Percentiles rank a stretch among this genome's conserved stretches.
Evolutionary conservation across 1,284 basidiomycete species (phyloP).

Genomic region (Abortiporus biennis): DNA sequence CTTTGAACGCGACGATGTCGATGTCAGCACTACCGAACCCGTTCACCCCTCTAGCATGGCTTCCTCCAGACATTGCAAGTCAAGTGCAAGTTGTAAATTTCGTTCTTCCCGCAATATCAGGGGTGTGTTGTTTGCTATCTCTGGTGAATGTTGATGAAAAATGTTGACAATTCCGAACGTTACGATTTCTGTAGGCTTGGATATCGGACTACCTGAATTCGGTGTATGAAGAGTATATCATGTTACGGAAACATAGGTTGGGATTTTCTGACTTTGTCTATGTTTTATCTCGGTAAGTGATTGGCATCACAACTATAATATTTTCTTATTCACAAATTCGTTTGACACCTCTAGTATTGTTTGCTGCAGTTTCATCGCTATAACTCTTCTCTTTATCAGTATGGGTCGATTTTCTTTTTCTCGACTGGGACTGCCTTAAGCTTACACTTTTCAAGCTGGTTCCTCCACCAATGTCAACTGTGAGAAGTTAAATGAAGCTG

Average conservation of each 20-base stretch:
- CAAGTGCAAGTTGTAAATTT: neutral
- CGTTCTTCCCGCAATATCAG: neutral
- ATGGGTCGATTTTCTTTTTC: no score
- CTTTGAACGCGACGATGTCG: no score
- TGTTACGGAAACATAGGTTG: neutral
- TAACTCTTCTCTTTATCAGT: conserved; percentile 1
- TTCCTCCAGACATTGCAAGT: neutral
- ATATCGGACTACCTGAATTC: conserved; percentile 2
- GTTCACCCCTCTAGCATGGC: neutral
- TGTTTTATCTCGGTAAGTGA: neutral
- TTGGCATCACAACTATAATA: no score
- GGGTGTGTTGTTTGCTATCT: neutral
- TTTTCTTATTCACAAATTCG: neutral
- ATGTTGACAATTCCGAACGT: neutral
- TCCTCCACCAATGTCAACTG: no score
- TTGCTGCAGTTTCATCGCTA: neutral
- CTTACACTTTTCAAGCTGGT: no score
- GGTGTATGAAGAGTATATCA: neutral
- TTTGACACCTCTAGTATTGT: neutral
- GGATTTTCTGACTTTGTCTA: neutral
- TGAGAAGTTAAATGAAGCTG: no score
- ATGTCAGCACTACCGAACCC: conserved; percentile 3
- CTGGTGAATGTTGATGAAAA: neutral
- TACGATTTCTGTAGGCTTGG: conserved; percentile 4
- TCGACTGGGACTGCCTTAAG: no score